A percentile compares a stretch with the other conserved stretches of the same genome.
Conservation (phyloP, 1,139 yeast species). For the Pichia inconspicua region DNA sequence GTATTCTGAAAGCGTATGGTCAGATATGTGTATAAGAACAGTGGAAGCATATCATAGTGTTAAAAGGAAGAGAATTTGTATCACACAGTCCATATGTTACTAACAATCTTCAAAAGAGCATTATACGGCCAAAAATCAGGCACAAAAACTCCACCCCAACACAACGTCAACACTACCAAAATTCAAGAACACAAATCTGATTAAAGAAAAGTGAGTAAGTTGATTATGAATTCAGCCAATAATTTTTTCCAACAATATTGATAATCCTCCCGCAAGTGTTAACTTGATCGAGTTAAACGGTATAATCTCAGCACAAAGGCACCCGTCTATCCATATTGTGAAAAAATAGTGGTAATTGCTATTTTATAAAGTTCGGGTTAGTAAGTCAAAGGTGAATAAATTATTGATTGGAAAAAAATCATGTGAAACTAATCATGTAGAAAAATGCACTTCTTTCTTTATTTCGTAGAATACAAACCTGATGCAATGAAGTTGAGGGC, state of each 20-base stretch:
- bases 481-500: conserved; percentile 84
- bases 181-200: background rate
- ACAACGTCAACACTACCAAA: too few relatives aligned
- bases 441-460: background rate
- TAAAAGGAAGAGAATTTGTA: too few relatives aligned
- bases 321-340: conserved; percentile 42
- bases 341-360: background rate
- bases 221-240: conserved; percentile 8
- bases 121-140: too few relatives aligned
- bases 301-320: conserved; percentile 58
- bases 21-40: background rate
- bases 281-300: conserved; percentile 85
- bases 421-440: conserved; percentile 1
- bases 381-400: background rate
- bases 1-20: conserved; percentile 7
- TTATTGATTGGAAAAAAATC: background rate
- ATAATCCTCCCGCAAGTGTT: conserved; percentile 80
- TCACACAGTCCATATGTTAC: too few relatives aligned
- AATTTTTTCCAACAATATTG: conserved; percentile 28
- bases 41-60: background rate
- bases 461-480: conserved; percentile 45
- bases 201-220: background rate
- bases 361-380: background rate
- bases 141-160: too few relatives aligned
- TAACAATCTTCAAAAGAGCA: too few relatives aligned